Conservation (phyloP, 768 basidiomycete species). For the Auriculariales sp. region DNA sequence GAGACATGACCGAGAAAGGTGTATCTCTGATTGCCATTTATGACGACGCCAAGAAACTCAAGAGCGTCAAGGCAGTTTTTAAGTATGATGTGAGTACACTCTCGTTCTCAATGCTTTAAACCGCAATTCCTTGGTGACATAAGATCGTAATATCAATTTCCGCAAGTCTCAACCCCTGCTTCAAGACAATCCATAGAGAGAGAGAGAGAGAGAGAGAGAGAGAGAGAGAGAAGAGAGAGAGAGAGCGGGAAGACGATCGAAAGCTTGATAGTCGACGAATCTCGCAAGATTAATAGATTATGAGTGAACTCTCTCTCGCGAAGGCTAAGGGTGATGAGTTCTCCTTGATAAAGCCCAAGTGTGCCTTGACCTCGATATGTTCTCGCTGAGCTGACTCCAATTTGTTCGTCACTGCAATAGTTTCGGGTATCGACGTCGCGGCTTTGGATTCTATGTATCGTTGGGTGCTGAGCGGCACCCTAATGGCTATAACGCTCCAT, state of each 20-base stretch:
- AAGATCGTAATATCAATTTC: slow-evolving; percentile 69
- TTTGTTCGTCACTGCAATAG: not conserved
- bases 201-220: too few species aligned
- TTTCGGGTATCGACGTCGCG: slow-evolving; percentile 39
- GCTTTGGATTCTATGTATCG: slow-evolving; percentile 49
- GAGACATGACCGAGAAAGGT: slow-evolving; percentile 41
- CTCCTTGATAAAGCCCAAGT: slow-evolving; percentile 72
- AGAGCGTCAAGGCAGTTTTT: slow-evolving; percentile 33
- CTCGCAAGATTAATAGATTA: too few species aligned
- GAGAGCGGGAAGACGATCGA: slow-evolving; percentile 5
- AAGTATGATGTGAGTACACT: slow-evolving; percentile 31
- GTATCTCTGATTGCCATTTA: slow-evolving; percentile 52
- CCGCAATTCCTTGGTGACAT: slow-evolving; percentile 1
- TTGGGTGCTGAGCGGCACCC: slow-evolving; percentile 72
- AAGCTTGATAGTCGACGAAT: slow-evolving; percentile 7
- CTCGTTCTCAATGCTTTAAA: not conserved
- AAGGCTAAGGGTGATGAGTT: slow-evolving; percentile 45
- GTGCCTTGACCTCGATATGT: slow-evolving; percentile 45
- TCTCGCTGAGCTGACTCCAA: not conserved
- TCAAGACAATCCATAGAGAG: slow-evolving; percentile 33
- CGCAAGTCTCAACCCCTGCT: slow-evolving; percentile 51
- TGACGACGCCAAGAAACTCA: slow-evolving; percentile 56
- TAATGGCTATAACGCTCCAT: slow-evolving; percentile 45
- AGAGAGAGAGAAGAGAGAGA: too few species aligned
- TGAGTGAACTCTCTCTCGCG: slow-evolving; percentile 49